Percentiles rank a stretch among this genome's conserved stretches.
Evolutionary conservation across 345 rosid species (phyloP).

Genomic region (Hypericum perforatum): DNA sequence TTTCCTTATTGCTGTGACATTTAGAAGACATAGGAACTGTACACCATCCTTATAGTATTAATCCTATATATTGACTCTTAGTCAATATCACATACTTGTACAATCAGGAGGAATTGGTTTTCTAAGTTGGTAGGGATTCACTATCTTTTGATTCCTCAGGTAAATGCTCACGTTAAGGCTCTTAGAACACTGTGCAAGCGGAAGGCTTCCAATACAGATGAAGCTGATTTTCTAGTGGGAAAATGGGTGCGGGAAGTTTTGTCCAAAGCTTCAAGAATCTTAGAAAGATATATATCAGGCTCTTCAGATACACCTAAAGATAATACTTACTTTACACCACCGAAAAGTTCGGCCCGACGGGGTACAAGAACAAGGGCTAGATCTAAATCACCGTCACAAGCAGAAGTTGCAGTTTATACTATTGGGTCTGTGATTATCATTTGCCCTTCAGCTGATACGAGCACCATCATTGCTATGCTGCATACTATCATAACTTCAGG

Average conservation of each 20-base stretch:
- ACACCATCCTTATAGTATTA: no score
- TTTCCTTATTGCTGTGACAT: no score
- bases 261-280: slow-evolving; percentile 45
- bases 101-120: no score
- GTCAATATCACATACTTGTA: no score
- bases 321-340: slow-evolving; percentile 50
- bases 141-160: slow-evolving; percentile 36
- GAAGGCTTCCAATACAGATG: slow-evolving; percentile 49
- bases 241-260: slow-evolving; percentile 64
- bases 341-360: slow-evolving; percentile 39
- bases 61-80: no score
- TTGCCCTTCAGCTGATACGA: slow-evolving; percentile 63
- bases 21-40: no score
- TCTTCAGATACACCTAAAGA: slow-evolving; percentile 26
- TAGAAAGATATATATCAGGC: slow-evolving; percentile 51
- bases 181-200: slow-evolving; percentile 69
- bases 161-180: slow-evolving; percentile 86
- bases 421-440: slow-evolving; percentile 67
- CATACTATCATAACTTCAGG: slow-evolving; percentile 74
- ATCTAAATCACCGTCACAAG: slow-evolving; percentile 39
- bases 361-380: slow-evolving; percentile 32
- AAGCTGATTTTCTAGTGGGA: slow-evolving; percentile 56
- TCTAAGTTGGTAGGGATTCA: no score
- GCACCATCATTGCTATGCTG: slow-evolving; percentile 51
- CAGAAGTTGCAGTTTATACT: slow-evolving; percentile 57